A percentile compares a stretch with the other conserved stretches of the same genome.
These are phyloP conservation scores for Boletus eberwhitei DNA, from an alignment of 768 basidiomycete species.

Conservation along the genomic window DNA sequence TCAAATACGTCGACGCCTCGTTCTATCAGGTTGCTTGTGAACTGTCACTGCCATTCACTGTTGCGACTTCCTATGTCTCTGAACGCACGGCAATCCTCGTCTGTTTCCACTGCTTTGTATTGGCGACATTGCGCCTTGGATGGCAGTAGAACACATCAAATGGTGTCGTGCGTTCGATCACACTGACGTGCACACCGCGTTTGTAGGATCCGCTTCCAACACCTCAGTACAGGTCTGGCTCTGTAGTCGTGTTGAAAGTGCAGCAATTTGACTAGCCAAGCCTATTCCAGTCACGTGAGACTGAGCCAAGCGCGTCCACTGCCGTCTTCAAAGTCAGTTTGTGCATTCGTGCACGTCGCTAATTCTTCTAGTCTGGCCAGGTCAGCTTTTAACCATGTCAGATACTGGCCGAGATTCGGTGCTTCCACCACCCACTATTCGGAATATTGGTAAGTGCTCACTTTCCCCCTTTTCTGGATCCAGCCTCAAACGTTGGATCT, in stretches of 20 bases:
- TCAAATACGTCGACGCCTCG: constrained; percentile 92
- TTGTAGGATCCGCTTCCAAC: too few relatives aligned
- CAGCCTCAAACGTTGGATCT: constrained; percentile 1
- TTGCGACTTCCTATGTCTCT: constrained; percentile 80
- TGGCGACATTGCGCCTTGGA: too few relatives aligned
- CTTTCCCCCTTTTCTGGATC: neutral
- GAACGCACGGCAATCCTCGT: constrained; percentile 65
- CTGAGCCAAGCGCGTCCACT: constrained; percentile 4
- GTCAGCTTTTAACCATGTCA: constrained; percentile 18
- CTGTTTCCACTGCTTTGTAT: too few relatives aligned
- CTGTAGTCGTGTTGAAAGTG: constrained; percentile 6
- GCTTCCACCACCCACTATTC: constrained; percentile 35
- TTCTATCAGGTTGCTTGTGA: constrained; percentile 97
- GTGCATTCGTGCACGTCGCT: neutral
- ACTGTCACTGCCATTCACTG: constrained; percentile 90
- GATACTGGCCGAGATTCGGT: constrained; percentile 24
- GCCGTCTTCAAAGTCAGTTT: neutral
- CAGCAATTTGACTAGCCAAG: neutral
- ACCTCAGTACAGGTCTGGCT: too few relatives aligned
- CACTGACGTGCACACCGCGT: too few relatives aligned
- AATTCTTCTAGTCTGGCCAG: neutral
- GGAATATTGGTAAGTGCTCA: constrained; percentile 36
- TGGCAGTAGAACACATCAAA: too few relatives aligned
- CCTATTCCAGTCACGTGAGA: constrained; percentile 21
- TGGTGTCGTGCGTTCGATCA: too few relatives aligned